Percentiles rank a stretch among this genome's conserved stretches.
These are phyloP conservation scores for Oxyria digyna DNA, from an alignment of 148 eudicot species.

Conservation along the genomic window DNA sequence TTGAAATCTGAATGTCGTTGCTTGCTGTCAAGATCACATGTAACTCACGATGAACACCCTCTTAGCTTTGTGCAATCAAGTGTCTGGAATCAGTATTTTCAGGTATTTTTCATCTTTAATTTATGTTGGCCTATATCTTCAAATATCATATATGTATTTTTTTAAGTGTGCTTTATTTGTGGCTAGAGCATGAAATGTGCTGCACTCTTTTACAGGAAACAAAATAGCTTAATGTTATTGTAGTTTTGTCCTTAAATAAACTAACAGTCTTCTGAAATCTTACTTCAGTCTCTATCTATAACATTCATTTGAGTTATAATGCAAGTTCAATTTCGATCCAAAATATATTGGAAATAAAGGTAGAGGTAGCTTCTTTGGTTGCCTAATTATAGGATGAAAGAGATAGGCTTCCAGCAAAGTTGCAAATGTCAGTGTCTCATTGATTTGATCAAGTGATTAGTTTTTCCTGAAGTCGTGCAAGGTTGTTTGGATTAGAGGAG, in stretches of 20 bases:
- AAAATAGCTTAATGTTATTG: background rate
- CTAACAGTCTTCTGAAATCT: background rate
- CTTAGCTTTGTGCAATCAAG: constrained; percentile 87
- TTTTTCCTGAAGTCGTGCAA: background rate
- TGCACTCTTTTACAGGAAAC: background rate
- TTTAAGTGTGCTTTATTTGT: background rate
- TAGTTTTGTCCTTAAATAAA: background rate
- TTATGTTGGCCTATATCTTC: background rate
- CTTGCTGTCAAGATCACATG: constrained; percentile 65
- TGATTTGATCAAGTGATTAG: background rate
- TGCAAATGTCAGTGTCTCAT: too few relatives aligned
- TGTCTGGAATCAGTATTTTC: constrained; percentile 91
- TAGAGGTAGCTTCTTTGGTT: background rate
- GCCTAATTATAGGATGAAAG: background rate
- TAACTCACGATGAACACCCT: constrained; percentile 87
- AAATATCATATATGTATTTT: background rate
- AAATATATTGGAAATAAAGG: background rate
- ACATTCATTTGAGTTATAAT: background rate
- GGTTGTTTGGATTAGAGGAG: background rate
- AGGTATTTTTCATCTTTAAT: constrained; percentile 33
- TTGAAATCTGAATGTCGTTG: constrained; percentile 31
- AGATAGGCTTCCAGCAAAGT: background rate
- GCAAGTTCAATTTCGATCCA: background rate
- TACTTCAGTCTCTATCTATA: background rate
- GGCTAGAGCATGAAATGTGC: background rate